A percentile compares a stretch with the other conserved stretches of the same genome.
Evolutionary conservation across 2,329 filamentous ascomycete species (phyloP).

Genomic region (Teratosphaeria zuluensis): DNA sequence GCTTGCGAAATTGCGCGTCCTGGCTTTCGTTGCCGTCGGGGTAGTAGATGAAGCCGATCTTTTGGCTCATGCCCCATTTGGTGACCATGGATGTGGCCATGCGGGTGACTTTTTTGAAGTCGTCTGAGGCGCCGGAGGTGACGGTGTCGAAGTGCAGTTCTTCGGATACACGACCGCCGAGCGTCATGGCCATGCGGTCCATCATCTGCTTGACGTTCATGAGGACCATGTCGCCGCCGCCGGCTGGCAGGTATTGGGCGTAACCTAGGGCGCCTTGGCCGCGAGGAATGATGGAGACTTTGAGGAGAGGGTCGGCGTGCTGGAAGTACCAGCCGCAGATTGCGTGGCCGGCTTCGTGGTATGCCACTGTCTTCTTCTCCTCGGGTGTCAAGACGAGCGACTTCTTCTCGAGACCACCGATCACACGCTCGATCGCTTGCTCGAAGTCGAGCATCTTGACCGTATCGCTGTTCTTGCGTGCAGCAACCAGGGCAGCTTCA

Average conservation of each 20-base stretch:
- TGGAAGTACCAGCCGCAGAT: conserved; percentile 98
- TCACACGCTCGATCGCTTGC: conserved; percentile 91
- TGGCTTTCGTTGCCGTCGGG: conserved; percentile 43
- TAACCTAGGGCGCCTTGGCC: conserved; percentile 90
- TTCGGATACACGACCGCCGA: conserved; percentile 89
- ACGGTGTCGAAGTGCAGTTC: conserved; percentile 96
- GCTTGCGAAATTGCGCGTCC: conserved; percentile 71
- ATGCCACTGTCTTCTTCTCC: conserved; percentile 93
- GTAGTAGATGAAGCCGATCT: conserved; percentile 88
- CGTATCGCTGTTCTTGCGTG: conserved; percentile 66
- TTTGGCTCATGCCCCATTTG: conserved; percentile 97
- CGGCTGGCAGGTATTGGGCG: conserved; percentile 87
- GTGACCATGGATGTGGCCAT: conserved; percentile 98
- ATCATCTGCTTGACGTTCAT: conserved; percentile 94
- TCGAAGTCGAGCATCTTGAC: conserved; percentile 91
- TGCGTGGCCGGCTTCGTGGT: conserved; percentile 95
- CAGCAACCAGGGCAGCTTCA: conserved; percentile 90
- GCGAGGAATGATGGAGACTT: conserved; percentile 96
- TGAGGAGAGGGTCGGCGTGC: conserved; percentile 91
- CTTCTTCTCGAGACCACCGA: conserved; percentile 95
- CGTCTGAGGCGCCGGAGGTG: conserved; percentile 87
- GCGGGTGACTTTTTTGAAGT: conserved; percentile 95
- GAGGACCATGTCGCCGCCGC: conserved; percentile 85
- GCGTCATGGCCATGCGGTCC: conserved; percentile 99
- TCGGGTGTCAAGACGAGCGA: conserved; percentile 84